These are phyloP conservation scores for Fraxinus angustifolia DNA, from an alignment of 305 asterid species.

Conservation along the genomic window DNA sequence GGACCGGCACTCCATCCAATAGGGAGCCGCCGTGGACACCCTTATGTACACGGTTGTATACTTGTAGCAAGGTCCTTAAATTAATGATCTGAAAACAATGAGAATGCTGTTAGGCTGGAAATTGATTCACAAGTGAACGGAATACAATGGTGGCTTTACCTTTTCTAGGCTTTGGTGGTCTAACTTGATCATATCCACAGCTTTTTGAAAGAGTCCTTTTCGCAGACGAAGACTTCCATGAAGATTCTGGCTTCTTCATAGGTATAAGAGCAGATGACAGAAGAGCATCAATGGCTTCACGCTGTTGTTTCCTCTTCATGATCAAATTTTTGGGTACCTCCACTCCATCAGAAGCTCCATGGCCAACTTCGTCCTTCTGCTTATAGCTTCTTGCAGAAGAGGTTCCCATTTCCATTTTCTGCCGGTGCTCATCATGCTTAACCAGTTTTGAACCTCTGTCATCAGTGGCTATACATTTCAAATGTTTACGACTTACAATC, in stretches of 20 bases:
- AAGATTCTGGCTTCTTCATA: constrained; percentile 64
- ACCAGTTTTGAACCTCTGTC: constrained; percentile 30
- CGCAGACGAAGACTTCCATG: constrained; percentile 38
- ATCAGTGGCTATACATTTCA: constrained; percentile 25
- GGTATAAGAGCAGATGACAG: constrained; percentile 90
- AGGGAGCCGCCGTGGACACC: too few relatives aligned
- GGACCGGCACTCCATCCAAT: too few relatives aligned
- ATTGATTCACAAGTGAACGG: background rate
- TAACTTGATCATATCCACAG: constrained; percentile 28
- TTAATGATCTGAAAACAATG: constrained; percentile 5
- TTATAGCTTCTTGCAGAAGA: constrained; percentile 38
- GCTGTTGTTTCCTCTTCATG: constrained; percentile 74
- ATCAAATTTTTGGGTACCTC: constrained; percentile 37
- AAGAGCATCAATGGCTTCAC: constrained; percentile 92
- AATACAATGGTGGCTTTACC: constrained; percentile 28
- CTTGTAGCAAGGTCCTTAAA: too few relatives aligned
- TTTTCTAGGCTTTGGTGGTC: constrained; percentile 54
- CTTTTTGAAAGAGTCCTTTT: constrained; percentile 44
- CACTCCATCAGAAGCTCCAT: constrained; percentile 39
- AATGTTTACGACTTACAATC: constrained; percentile 36
- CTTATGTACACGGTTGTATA: too few relatives aligned
- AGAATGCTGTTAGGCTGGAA: background rate
- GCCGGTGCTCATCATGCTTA: constrained; percentile 32
- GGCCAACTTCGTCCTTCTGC: constrained; percentile 37
- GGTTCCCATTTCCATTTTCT: constrained; percentile 21